Evolutionary conservation across 176 grass and related monocot genomes (phyloP).

Genomic region (Sorghum bicolor): Sorghum_bicolor_NCBIv3 NC_012872.2:73937001-73937500

Average conservation of each 20-base stretch:
- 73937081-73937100: no score
- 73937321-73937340: neutral
- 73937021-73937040: neutral
- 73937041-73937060: no score
- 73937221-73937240: conserved; percentile 63
- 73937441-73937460: conserved; percentile 59
- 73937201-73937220: conserved; percentile 48
- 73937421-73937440: conserved; percentile 55
- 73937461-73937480: conserved; percentile 60
- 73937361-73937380: neutral
- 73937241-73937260: conserved; percentile 85
- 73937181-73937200: neutral
- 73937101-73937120: no score
- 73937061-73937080: no score
- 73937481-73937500: conserved; percentile 58
- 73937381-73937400: neutral
- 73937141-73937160: neutral
- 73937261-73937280: conserved; percentile 64
- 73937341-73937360: neutral
- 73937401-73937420: conserved; percentile 39
- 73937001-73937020: no score
- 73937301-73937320: conserved; percentile 68
- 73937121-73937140: neutral
- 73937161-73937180: neutral
- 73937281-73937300: conserved; percentile 65